Conservation (phyloP, 2,329 filamentous ascomycete genomes). For the Colletotrichum tropicicola region DNA sequence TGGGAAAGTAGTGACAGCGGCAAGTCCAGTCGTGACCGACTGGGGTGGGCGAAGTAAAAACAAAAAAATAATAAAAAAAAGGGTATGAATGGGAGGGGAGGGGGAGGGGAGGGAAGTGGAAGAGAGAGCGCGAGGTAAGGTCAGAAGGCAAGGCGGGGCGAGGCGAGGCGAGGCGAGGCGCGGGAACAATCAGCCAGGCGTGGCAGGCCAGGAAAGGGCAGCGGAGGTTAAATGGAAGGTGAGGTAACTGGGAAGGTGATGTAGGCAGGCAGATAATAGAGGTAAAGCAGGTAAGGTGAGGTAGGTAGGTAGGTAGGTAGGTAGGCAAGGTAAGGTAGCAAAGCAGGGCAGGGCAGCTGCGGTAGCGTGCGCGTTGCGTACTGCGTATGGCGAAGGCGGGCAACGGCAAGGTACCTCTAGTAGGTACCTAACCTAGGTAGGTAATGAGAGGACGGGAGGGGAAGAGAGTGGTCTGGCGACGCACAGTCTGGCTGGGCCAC, state of each 20-base stretch:
- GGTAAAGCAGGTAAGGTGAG: not conserved
- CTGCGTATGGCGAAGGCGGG: too few species aligned
- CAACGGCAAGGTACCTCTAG: not conserved
- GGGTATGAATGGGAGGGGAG: not conserved
- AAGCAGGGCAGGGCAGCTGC: not conserved
- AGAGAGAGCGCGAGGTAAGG: not conserved
- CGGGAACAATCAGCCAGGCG: constrained; percentile 14
- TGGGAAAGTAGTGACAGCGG: constrained; percentile 28
- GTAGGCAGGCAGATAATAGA: not conserved
- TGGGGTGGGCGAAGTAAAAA: constrained; percentile 2
- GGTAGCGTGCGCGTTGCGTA: too few species aligned
- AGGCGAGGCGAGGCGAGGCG: constrained; percentile 7
- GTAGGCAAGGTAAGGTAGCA: not conserved
- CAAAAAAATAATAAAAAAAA: not conserved
- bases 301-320: not conserved
- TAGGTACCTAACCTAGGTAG: too few species aligned
- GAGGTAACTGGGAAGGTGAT: too few species aligned
- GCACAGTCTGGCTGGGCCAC: constrained; percentile 20
- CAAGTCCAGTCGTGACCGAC: constrained; percentile 9
- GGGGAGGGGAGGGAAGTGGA: not conserved
- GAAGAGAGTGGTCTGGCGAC: constrained; percentile 10
- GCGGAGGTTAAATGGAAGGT: not conserved
- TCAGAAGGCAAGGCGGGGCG: not conserved
- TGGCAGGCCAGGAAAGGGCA: not conserved
- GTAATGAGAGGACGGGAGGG: constrained; percentile 15